Percentiles rank a stretch among this genome's conserved stretches.
Evolutionary conservation across 192 early-diverging fungal genomes (phyloP).

Genomic region (Kappamyces sp.): DNA sequence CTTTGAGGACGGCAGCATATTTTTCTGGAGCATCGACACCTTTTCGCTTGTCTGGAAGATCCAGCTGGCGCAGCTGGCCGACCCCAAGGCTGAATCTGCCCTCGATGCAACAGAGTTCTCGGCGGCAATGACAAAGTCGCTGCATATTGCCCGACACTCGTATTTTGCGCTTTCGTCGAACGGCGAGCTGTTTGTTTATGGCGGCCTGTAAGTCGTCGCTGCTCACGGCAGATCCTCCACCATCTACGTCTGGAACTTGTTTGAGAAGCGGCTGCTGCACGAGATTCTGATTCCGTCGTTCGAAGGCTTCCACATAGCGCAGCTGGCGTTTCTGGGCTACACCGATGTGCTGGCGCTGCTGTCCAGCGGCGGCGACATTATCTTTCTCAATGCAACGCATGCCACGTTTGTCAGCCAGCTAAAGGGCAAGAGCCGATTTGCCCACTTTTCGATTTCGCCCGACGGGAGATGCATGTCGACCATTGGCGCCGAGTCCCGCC

Average conservation of each 20-base stretch:
- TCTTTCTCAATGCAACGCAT: slow-evolving; percentile 36
- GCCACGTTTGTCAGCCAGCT: slow-evolving; percentile 36
- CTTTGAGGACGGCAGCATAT: slow-evolving; percentile 41
- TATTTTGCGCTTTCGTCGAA: slow-evolving; percentile 23
- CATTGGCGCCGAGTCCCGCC: slow-evolving; percentile 26
- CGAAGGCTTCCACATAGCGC: slow-evolving; percentile 25
- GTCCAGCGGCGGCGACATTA: slow-evolving; percentile 34
- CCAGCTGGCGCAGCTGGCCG: slow-evolving; percentile 23
- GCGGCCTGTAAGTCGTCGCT: slow-evolving; percentile 29
- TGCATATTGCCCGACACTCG: slow-evolving; percentile 13
- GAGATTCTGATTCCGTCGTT: slow-evolving; percentile 42
- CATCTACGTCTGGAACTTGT: slow-evolving; percentile 41
- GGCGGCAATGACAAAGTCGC: slow-evolving; percentile 6
- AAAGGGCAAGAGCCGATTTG: slow-evolving; percentile 23
- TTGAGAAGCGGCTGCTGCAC: slow-evolving; percentile 38
- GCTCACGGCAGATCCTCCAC: slow-evolving; percentile 23
- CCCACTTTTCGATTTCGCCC: slow-evolving; percentile 30
- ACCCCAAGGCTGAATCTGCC: slow-evolving; percentile 6
- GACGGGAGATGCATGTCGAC: slow-evolving; percentile 36
- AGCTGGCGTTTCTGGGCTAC: slow-evolving; percentile 36
- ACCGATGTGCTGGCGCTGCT: slow-evolving; percentile 30
- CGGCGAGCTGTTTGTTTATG: slow-evolving; percentile 40
- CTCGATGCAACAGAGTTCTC: slow-evolving; percentile 1
- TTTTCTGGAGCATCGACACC: slow-evolving; percentile 38
- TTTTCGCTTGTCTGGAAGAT: slow-evolving; percentile 39